Percentiles rank a stretch among this genome's conserved stretches.
Conservation (phyloP, 345 rosid genomes). For the Lepidium didymum region DNA sequence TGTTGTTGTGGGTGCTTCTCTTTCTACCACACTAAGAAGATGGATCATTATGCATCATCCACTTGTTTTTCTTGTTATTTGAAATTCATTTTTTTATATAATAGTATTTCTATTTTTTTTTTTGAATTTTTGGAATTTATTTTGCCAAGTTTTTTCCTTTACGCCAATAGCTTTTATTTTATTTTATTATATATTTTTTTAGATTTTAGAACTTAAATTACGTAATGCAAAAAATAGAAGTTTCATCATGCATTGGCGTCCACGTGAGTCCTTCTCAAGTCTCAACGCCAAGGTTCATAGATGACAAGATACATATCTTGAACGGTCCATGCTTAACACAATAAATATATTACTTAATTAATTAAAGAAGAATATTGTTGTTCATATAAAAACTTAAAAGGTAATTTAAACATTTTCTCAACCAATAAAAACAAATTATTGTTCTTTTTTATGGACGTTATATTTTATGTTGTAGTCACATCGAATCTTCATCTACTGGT, state of each 20-base stretch:
- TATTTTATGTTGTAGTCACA: conserved; percentile 10
- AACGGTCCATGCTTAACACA: conserved; percentile 7
- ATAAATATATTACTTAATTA: neutral
- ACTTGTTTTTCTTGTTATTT: conserved; percentile 2
- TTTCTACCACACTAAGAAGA: conserved; percentile 23
- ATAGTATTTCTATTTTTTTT: no score
- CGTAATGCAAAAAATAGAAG: conserved; percentile 4
- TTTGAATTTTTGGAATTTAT: neutral
- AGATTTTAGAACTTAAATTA: neutral
- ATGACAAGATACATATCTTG: neutral
- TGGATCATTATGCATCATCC: conserved; percentile 25
- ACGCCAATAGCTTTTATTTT: neutral
- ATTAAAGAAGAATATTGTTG: neutral
- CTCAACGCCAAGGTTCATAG: neutral
- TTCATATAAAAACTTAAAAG: no score
- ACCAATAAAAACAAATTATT: neutral
- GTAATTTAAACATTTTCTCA: neutral
- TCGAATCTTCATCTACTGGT: conserved; percentile 4
- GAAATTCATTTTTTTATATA: neutral
- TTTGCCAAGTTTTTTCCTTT: conserved; percentile 4
- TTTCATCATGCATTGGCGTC: conserved; percentile 23
- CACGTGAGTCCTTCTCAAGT: conserved; percentile 30
- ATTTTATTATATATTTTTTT: neutral
- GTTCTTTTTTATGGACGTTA: neutral
- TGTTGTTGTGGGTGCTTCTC: conserved; percentile 19